These are phyloP conservation scores for Bipolaris victoriae DNA, from an alignment of 2,329 filamentous ascomycete species.

Conservation along the genomic window DNA sequence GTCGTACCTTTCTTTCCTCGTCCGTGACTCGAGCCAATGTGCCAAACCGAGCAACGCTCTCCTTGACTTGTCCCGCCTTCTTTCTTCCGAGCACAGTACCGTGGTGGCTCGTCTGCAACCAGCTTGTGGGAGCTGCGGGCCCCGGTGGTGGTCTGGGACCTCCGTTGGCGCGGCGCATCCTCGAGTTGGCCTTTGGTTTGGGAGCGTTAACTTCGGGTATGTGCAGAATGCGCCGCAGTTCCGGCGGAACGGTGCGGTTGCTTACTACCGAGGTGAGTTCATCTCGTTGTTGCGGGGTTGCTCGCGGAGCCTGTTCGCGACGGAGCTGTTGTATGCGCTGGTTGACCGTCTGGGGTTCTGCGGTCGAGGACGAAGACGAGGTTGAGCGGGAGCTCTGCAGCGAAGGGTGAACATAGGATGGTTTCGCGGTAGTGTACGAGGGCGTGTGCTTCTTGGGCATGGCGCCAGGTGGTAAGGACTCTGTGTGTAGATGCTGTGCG, in stretches of 20 bases:
- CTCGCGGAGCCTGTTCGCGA: slow-evolving; percentile 49
- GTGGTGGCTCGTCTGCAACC: slow-evolving; percentile 47
- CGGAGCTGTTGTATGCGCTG: slow-evolving; percentile 56
- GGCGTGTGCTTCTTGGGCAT: slow-evolving; percentile 59
- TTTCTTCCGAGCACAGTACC: slow-evolving; percentile 28
- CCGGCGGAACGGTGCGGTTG: slow-evolving; percentile 54
- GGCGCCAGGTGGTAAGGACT: slow-evolving; percentile 10
- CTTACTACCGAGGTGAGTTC: slow-evolving; percentile 52
- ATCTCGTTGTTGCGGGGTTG: slow-evolving; percentile 52
- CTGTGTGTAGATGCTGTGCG: slow-evolving; percentile 2
- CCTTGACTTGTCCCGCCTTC: slow-evolving; percentile 19
- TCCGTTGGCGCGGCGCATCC: slow-evolving; percentile 31
- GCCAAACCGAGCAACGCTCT: slow-evolving; percentile 27
- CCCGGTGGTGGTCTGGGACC: slow-evolving; percentile 48
- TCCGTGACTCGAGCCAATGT: slow-evolving; percentile 33
- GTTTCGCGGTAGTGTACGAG: slow-evolving; percentile 51
- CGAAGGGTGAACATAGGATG: slow-evolving; percentile 48
- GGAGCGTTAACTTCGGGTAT: slow-evolving; percentile 55
- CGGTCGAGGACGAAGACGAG: slow-evolving; percentile 28
- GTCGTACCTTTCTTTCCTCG: slow-evolving; percentile 35
- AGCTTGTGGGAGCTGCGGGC: slow-evolving; percentile 55
- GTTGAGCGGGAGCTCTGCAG: slow-evolving; percentile 40
- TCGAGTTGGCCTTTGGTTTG: slow-evolving; percentile 50
- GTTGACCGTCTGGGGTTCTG: slow-evolving; percentile 51
- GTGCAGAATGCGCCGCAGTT: slow-evolving; percentile 53